Evolutionary conservation across 176 grass and related monocot species (phyloP), one percentile per base, ranked within the genome.

Genomic region (sorghum (Sorghum bicolor)): DNA sequence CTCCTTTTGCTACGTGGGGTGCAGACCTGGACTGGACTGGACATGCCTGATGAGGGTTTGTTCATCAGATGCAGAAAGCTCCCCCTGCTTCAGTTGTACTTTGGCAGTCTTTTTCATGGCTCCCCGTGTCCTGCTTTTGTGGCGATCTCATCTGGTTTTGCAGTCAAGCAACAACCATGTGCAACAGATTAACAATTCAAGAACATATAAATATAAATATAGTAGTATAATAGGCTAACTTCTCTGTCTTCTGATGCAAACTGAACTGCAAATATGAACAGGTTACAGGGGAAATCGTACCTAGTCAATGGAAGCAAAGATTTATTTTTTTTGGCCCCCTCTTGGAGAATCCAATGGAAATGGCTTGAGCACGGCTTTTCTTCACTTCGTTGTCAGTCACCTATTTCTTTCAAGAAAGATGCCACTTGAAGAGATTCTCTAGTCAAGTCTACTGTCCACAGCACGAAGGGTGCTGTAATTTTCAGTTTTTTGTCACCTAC

Each of bases 131-230:
- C 82, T 70, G 77, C 44, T 83, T 90, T 86, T 58, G 74, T 86
- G 84, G 84, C 66, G 73, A 72, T 66, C 83, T 78, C 78, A 86
- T 85, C 77, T 84, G 60, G 53, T 65, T 74, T 67, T 72, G 19
- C 39, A 70, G 44, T 22, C 83, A 78, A 73, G 79, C 73, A 78
- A 39, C 5, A 55, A 55, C 30, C 83, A 82, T 78, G 78, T 72
- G 65, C 65, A 20, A 28, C 53, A 20, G 34, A 74, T 50, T 85
- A 63, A 62, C 29, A 80, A 79, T 0, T 29, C 4, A 31, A 29
- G 43, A 1, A 11, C 8, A 25, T 25, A 60, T 25, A 60, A 33
- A 26, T 20, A 48, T n/a, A n/a, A n/a, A n/a, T n/a, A n/a, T 34
- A 66, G 52, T 9, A n/a, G 28, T 16, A 36, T 11, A 44, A 64